phyloP scores from a whole-genome alignment of 495 filamentous ascomycete species.

The Lepraria neglecta region DNA sequence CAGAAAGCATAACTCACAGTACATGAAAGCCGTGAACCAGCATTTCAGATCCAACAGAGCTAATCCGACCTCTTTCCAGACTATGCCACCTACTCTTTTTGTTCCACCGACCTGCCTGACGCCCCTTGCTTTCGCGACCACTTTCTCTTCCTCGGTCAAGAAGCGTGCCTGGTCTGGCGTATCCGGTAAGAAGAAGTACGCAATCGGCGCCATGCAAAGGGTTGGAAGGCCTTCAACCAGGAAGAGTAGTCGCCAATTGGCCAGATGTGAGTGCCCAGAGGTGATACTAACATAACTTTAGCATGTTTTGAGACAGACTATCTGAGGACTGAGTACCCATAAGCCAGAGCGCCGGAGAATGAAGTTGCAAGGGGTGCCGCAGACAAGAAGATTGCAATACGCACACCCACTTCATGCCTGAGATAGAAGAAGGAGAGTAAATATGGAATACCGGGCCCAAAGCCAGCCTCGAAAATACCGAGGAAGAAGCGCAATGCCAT shows the following conservation, averaged over 20 bases:
- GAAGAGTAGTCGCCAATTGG: slow-evolving; percentile 77
- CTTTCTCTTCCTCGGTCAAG: slow-evolving; percentile 62
- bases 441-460: slow-evolving; percentile 64
- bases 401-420: slow-evolving; percentile 67
- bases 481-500: slow-evolving; percentile 64
- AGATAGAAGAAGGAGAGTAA: slow-evolving; percentile 80
- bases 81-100: slow-evolving; percentile 46
- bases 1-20: slow-evolving; percentile 1
- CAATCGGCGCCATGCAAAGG: slow-evolving; percentile 55
- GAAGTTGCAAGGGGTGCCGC: slow-evolving; percentile 76
- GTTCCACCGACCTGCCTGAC: slow-evolving; percentile 57
- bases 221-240: slow-evolving; percentile 76
- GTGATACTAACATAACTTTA: slow-evolving; percentile 49
- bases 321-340: slow-evolving; percentile 33
- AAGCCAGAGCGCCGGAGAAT: slow-evolving; percentile 78
- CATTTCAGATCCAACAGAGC: slow-evolving; percentile 58
- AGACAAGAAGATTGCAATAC: slow-evolving; percentile 69
- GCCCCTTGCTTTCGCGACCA: slow-evolving; percentile 57
- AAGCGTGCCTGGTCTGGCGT: slow-evolving; percentile 62
- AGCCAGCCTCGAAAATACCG: slow-evolving; percentile 60
- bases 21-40: slow-evolving; percentile 43
- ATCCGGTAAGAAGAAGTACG: slow-evolving; percentile 68
- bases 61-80: slow-evolving; percentile 52
- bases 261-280: slow-evolving; percentile 55
- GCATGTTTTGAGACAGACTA: not conserved